Conservation (phyloP, 148 eudicot genomes). For the Amaranthus hypochondriacus region DNA sequence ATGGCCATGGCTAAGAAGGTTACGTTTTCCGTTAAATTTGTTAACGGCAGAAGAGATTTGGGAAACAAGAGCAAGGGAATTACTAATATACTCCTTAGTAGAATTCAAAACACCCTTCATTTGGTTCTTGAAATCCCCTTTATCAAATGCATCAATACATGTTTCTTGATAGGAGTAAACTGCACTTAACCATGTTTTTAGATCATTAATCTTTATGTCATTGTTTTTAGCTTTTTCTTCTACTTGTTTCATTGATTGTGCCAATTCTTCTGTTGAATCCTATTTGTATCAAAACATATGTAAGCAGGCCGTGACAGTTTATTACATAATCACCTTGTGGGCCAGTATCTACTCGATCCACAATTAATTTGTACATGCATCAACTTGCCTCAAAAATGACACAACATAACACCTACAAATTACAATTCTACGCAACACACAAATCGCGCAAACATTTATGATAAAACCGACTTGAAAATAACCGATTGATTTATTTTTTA, state of each 20-base stretch:
- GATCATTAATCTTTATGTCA: slow-evolving; percentile 31
- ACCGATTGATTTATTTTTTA: no score
- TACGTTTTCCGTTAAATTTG: slow-evolving; percentile 12
- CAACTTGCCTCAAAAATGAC: no score
- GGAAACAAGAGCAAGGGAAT: slow-evolving; percentile 62
- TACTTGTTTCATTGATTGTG: slow-evolving; percentile 27
- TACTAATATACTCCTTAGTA: slow-evolving; percentile 50
- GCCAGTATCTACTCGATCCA: no score
- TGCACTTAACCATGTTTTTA: slow-evolving; percentile 80
- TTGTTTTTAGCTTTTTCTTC: slow-evolving; percentile 19
- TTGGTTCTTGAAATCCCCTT: slow-evolving; percentile 37
- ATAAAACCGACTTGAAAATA: no score
- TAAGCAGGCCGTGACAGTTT: no score
- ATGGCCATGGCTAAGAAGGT: slow-evolving; percentile 13
- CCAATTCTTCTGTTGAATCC: slow-evolving; percentile 67
- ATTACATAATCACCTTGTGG: no score
- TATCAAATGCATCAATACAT: slow-evolving; percentile 69
- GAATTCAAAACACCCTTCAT: slow-evolving; percentile 35
- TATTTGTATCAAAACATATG: not conserved
- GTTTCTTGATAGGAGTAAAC: slow-evolving; percentile 74
- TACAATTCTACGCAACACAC: no score
- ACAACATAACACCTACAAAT: no score
- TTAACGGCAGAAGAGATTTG: slow-evolving; percentile 31
- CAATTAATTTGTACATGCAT: no score
- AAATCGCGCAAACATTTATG: no score